phyloP scores from a whole-genome alignment of 768 basidiomycete genomes.

The Ramaria rubella region DNA sequence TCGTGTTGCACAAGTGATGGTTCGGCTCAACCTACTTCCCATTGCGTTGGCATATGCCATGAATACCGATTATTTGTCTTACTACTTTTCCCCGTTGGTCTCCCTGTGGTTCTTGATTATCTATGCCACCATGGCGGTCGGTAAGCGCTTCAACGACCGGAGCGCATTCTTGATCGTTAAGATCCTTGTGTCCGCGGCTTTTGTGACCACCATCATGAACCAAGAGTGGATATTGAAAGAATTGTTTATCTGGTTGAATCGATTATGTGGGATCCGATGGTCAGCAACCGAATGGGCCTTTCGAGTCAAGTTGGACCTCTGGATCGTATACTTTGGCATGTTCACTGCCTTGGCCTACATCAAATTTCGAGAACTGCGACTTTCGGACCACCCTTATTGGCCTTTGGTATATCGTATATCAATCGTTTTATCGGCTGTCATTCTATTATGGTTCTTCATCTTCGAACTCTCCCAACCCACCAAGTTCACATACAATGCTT shows the following conservation, averaged over 20 bases:
- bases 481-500: constrained; percentile 82
- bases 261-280: constrained; percentile 74
- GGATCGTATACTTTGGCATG: constrained; percentile 87
- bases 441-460: constrained; percentile 69
- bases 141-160: constrained; percentile 66
- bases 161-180: constrained; percentile 63
- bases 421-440: constrained; percentile 43
- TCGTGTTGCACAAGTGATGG: constrained; percentile 70
- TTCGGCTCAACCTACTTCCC: constrained; percentile 80
- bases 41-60: constrained; percentile 80
- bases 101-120: constrained; percentile 88
- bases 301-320: constrained; percentile 82
- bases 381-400: constrained; percentile 70
- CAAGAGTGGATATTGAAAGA: constrained; percentile 54
- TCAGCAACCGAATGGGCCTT: constrained; percentile 84
- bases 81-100: constrained; percentile 87
- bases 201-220: constrained; percentile 62
- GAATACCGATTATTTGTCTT: constrained; percentile 87
- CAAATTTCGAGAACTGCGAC: constrained; percentile 65
- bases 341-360: constrained; percentile 62
- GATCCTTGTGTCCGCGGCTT: constrained; percentile 54
- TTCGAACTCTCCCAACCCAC: constrained; percentile 72
- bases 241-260: constrained; percentile 56
- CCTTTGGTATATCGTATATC: constrained; percentile 42
- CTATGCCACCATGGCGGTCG: constrained; percentile 70